Conservation (phyloP, 2,329 filamentous ascomycete genomes). For the Nemania serpens region DNA sequence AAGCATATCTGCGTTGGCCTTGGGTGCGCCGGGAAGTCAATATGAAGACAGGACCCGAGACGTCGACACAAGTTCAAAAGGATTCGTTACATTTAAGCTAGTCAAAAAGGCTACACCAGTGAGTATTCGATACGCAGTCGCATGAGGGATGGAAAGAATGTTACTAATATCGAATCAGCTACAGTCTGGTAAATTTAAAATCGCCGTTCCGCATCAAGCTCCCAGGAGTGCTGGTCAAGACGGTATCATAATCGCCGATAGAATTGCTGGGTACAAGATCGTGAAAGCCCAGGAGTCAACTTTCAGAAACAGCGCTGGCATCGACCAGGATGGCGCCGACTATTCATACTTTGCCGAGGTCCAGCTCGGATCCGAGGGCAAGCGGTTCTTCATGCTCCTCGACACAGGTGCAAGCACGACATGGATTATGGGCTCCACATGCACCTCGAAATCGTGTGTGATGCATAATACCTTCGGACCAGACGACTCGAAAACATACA, state of each 20-base stretch:
- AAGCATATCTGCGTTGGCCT: slow-evolving; percentile 53
- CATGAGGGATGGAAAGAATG: background rate
- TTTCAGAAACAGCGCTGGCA: slow-evolving; percentile 55
- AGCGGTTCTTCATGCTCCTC: slow-evolving; percentile 64
- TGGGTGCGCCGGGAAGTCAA: slow-evolving; percentile 37
- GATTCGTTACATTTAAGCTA: slow-evolving; percentile 49
- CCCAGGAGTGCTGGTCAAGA: slow-evolving; percentile 44
- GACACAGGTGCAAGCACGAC: slow-evolving; percentile 73
- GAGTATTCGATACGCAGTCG: slow-evolving; percentile 28
- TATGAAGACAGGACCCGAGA: slow-evolving; percentile 23
- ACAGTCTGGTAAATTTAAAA: slow-evolving; percentile 42
- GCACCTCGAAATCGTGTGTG: slow-evolving; percentile 67
- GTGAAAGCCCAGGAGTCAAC: slow-evolving; percentile 52
- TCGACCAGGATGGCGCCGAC: slow-evolving; percentile 68
- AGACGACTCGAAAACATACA: slow-evolving; percentile 66
- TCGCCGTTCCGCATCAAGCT: slow-evolving; percentile 46
- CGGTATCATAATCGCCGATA: slow-evolving; percentile 39
- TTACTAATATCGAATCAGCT: slow-evolving; percentile 24
- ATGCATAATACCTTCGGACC: slow-evolving; percentile 73
- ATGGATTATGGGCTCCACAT: slow-evolving; percentile 80
- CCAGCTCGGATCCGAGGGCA: slow-evolving; percentile 58
- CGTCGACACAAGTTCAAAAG: slow-evolving; percentile 21
- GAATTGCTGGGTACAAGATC: slow-evolving; percentile 54
- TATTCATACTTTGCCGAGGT: slow-evolving; percentile 68
- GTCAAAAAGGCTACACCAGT: slow-evolving; percentile 46